Percentiles rank a stretch among this genome's conserved stretches.
These are phyloP conservation scores for Phaffomyces thermotolerans DNA, from an alignment of 805 yeast species.

Conservation along the genomic window DNA sequence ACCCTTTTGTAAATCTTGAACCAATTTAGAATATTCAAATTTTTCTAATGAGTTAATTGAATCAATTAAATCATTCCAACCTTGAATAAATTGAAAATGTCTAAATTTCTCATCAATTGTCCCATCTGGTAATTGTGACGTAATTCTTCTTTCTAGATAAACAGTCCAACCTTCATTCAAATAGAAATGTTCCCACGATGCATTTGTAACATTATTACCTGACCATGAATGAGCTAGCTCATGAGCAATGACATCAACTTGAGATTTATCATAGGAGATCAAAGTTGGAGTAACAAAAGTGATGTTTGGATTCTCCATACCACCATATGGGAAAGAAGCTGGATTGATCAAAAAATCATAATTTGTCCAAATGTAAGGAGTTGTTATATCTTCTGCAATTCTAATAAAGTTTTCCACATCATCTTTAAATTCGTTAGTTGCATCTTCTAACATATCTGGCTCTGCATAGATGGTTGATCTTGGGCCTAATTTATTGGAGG, in stretches of 20 bases:
- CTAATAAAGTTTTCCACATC: slow-evolving; percentile 77
- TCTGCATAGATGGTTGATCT: slow-evolving; percentile 79
- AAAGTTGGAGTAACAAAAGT: slow-evolving; percentile 89
- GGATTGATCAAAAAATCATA: slow-evolving; percentile 80
- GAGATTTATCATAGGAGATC: slow-evolving; percentile 75
- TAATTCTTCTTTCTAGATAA: slow-evolving; percentile 77
- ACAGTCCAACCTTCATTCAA: slow-evolving; percentile 96
- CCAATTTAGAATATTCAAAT: slow-evolving; percentile 49
- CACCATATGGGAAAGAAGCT: slow-evolving; percentile 77
- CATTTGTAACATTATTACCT: slow-evolving; percentile 84
- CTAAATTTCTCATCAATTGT: slow-evolving; percentile 67
- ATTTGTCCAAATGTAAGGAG: slow-evolving; percentile 77
- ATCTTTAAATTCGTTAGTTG: slow-evolving; percentile 71
- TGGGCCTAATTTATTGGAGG: slow-evolving; percentile 68
- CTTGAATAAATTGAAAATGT: slow-evolving; percentile 78
- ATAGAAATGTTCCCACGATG: slow-evolving; percentile 93
- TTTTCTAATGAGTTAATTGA: slow-evolving; percentile 61
- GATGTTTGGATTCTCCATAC: slow-evolving; percentile 91
- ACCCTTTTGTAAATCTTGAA: slow-evolving; percentile 62
- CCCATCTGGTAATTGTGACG: slow-evolving; percentile 33
- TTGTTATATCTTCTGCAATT: slow-evolving; percentile 70
- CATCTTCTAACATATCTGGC: slow-evolving; percentile 56
- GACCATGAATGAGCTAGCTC: slow-evolving; percentile 92
- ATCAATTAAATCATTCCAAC: slow-evolving; percentile 76
- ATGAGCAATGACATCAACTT: slow-evolving; percentile 87